These are phyloP conservation scores for Mycena rosella DNA, from an alignment of 768 basidiomycete species.

Conservation along the genomic window DNA sequence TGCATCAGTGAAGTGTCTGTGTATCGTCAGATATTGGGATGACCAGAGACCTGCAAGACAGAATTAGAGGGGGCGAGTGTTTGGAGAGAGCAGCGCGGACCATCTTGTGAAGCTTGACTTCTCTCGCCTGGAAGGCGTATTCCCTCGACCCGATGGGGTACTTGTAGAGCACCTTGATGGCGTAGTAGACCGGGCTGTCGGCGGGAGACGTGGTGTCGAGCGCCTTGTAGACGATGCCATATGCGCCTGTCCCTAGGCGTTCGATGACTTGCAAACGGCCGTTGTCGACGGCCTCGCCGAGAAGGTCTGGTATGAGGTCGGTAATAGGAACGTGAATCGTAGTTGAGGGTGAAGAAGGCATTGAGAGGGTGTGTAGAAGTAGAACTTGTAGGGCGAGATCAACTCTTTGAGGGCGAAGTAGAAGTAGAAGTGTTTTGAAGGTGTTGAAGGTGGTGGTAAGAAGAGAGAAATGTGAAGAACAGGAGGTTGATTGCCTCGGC, in stretches of 20 bases:
- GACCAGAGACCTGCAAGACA: slow-evolving; percentile 47
- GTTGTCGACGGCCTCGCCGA: slow-evolving; percentile 52
- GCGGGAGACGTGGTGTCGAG: slow-evolving; percentile 60
- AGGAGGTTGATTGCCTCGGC: neutral
- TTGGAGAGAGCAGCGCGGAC: slow-evolving; percentile 46
- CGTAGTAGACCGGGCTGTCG: slow-evolving; percentile 61
- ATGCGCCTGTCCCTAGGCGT: slow-evolving; percentile 79
- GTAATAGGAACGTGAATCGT: slow-evolving; percentile 58
- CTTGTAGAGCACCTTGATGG: slow-evolving; percentile 83
- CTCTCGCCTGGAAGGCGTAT: slow-evolving; percentile 73
- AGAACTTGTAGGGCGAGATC: slow-evolving; percentile 33
- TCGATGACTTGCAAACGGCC: slow-evolving; percentile 73
- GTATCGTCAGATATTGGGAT: slow-evolving; percentile 79
- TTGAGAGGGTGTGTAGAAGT: slow-evolving; percentile 33
- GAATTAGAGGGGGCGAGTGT: neutral
- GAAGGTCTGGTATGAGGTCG: slow-evolving; percentile 62
- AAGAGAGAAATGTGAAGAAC: neutral
- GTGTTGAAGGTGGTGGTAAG: slow-evolving; percentile 20
- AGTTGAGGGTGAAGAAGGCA: slow-evolving; percentile 34
- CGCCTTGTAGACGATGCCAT: slow-evolving; percentile 83
- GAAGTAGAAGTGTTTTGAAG: slow-evolving; percentile 1
- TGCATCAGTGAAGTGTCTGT: slow-evolving; percentile 71
- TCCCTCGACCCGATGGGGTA: slow-evolving; percentile 66
- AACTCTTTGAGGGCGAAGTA: slow-evolving; percentile 22
- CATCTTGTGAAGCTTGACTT: slow-evolving; percentile 69